Conservation (phyloP, 805 yeast species). For the Candida jianshihensis region DNA sequence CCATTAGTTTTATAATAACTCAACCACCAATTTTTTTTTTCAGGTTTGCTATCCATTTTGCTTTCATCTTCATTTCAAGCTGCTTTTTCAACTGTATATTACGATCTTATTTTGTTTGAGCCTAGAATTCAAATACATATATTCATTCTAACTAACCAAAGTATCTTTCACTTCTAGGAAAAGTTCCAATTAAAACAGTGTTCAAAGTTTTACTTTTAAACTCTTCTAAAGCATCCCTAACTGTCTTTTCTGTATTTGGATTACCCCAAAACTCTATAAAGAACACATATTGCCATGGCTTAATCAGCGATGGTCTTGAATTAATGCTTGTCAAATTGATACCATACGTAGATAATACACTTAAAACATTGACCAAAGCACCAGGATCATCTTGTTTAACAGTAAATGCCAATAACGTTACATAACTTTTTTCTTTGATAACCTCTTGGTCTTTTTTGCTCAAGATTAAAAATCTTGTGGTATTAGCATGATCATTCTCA, state of each 20-base stretch:
- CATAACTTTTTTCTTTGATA: constrained; percentile 6
- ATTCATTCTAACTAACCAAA: constrained; percentile 13
- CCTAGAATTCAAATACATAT: neutral
- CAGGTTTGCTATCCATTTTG: no score
- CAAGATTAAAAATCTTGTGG: constrained; percentile 77
- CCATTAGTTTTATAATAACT: no score
- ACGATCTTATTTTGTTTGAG: no score
- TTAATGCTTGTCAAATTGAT: constrained; percentile 66
- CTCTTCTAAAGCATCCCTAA: constrained; percentile 31
- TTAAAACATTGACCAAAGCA: constrained; percentile 59
- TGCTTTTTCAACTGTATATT: no score
- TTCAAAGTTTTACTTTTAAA: constrained; percentile 39
- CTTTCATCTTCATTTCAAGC: no score
- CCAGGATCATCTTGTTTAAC: constrained; percentile 66
- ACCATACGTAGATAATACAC: constrained; percentile 44
- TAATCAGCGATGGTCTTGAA: constrained; percentile 64
- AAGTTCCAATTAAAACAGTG: constrained; percentile 54
- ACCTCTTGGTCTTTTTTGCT: constrained; percentile 29
- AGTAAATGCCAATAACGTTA: constrained; percentile 60
- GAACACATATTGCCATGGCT: constrained; percentile 77
- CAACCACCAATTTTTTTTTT: no score
- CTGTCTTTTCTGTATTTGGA: constrained; percentile 24
- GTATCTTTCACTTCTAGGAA: constrained; percentile 38
- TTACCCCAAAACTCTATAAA: constrained; percentile 63
- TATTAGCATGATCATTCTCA: constrained; percentile 69